A percentile compares a stretch with the other conserved stretches of the same genome.
Evolutionary conservation across 1,139 yeast genomes (phyloP).

Genomic region (Arxiozyma bovina): DNA sequence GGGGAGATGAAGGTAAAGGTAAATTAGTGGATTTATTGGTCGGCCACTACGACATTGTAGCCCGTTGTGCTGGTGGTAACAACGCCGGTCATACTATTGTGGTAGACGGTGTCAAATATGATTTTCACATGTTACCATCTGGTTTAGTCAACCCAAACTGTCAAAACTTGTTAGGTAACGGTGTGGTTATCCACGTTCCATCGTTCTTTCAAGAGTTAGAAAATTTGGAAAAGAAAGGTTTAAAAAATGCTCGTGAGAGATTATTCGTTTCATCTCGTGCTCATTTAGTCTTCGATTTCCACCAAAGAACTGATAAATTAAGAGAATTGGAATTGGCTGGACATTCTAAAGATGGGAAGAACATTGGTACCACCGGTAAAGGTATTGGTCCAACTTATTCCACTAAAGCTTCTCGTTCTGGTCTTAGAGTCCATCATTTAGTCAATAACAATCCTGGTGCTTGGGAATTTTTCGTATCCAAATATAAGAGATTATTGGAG

Average conservation of each 20-base stretch:
- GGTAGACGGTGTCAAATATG: constrained; percentile 78
- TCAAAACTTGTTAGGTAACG: constrained; percentile 83
- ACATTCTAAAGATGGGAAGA: constrained; percentile 55
- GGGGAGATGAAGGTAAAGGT: constrained; percentile 99
- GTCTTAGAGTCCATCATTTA: constrained; percentile 92
- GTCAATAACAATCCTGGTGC: constrained; percentile 83
- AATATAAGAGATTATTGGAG: constrained; percentile 66
- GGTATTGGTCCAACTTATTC: constrained; percentile 99
- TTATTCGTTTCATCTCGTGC: constrained; percentile 88
- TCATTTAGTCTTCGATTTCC: constrained; percentile 94
- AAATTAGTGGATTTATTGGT: constrained; percentile 90
- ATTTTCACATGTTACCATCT: constrained; percentile 97
- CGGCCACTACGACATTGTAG: constrained; percentile 91
- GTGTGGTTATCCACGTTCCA: constrained; percentile 93
- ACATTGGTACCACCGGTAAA: constrained; percentile 97
- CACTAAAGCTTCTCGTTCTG: constrained; percentile 94
- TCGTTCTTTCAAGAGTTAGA: constrained; percentile 84
- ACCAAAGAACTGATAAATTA: constrained; percentile 90
- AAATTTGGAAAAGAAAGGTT: constrained; percentile 70
- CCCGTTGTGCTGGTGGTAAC: constrained; percentile 98
- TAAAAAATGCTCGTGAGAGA: constrained; percentile 61
- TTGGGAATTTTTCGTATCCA: constrained; percentile 82
- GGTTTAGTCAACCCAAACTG: constrained; percentile 93
- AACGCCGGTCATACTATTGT: constrained; percentile 99
- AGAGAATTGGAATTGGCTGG: constrained; percentile 83